These are phyloP conservation scores for Xylona heveae DNA, from an alignment of 495 filamentous ascomycete genomes.

Conservation along the genomic window DNA sequence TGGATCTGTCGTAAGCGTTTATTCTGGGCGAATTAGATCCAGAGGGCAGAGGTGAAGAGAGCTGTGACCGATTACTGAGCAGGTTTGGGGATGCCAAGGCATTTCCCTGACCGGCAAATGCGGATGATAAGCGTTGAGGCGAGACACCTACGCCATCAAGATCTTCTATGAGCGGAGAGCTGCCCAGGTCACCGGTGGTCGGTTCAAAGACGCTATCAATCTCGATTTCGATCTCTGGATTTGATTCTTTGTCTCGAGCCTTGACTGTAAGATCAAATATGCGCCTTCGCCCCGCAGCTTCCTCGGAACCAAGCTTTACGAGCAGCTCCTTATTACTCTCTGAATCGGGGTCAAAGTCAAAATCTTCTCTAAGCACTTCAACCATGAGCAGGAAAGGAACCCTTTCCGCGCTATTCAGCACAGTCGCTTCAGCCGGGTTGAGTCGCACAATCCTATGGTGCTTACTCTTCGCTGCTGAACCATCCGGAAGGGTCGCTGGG, in stretches of 20 bases:
- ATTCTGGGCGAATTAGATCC: no score
- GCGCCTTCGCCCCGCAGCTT: slow-evolving; percentile 31
- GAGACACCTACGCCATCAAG: slow-evolving; percentile 19
- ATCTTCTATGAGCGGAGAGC: slow-evolving; percentile 37
- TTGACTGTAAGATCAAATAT: slow-evolving; percentile 48
- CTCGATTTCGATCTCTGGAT: slow-evolving; percentile 14
- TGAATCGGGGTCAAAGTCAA: slow-evolving; percentile 49
- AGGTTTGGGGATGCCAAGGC: no score
- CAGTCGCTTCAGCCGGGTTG: slow-evolving; percentile 58
- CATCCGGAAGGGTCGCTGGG: slow-evolving; percentile 42
- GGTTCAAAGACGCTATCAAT: slow-evolving; percentile 63
- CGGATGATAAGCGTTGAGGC: no score
- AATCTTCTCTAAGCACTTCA: slow-evolving; percentile 51
- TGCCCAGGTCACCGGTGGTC: slow-evolving; percentile 45
- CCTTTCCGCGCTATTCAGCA: slow-evolving; percentile 58
- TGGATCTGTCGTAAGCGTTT: no score
- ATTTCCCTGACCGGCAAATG: no score
- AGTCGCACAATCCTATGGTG: slow-evolving; percentile 58
- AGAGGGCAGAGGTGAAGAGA: no score
- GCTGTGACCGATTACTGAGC: no score
- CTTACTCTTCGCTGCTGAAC: slow-evolving; percentile 35
- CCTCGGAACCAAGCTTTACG: slow-evolving; percentile 34
- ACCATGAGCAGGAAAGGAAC: slow-evolving; percentile 62
- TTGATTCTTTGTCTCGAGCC: slow-evolving; percentile 16
- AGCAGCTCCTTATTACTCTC: slow-evolving; percentile 40